phyloP scores from a whole-genome alignment of 352 stramenopile species.

The Globisporangium paddicum region DNA sequence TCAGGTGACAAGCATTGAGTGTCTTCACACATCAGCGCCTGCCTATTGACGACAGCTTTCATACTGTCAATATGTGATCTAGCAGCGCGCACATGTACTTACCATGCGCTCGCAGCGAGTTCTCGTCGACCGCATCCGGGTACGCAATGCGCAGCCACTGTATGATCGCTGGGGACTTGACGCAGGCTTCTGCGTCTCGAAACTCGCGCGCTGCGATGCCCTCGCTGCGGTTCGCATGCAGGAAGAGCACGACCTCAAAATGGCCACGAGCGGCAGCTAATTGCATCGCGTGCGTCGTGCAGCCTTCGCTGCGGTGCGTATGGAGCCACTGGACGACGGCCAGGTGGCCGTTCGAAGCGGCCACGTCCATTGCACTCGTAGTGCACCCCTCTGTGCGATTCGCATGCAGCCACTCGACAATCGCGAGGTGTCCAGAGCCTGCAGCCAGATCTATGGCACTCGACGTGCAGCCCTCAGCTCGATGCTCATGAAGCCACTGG shows the following conservation, averaged over 20 bases:
- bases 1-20: too few species aligned
- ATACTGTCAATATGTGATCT: too few species aligned
- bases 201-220: conserved; percentile 49
- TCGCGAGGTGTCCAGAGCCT: not conserved
- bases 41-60: too few species aligned
- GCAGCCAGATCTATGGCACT: not conserved
- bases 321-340: conserved; percentile 29
- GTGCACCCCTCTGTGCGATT: conserved; percentile 30
- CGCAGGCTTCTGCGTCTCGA: conserved; percentile 23
- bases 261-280: conserved; percentile 39
- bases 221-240: conserved; percentile 49
- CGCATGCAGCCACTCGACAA: not conserved
- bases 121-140: too few species aligned
- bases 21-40: too few species aligned
- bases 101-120: too few species aligned
- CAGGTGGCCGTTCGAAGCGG: conserved; percentile 22
- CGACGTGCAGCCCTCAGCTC: not conserved
- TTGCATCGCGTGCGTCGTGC: conserved; percentile 55
- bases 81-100: too few species aligned
- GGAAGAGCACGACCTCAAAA: conserved; percentile 36
- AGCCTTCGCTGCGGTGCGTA: conserved; percentile 27
- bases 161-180: not conserved
- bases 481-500: not conserved
- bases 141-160: too few species aligned
- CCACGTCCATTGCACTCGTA: conserved; percentile 25